These are phyloP conservation scores for Elsinoe perseae DNA, from an alignment of 2,329 filamentous ascomycete genomes.

Conservation along the genomic window DNA sequence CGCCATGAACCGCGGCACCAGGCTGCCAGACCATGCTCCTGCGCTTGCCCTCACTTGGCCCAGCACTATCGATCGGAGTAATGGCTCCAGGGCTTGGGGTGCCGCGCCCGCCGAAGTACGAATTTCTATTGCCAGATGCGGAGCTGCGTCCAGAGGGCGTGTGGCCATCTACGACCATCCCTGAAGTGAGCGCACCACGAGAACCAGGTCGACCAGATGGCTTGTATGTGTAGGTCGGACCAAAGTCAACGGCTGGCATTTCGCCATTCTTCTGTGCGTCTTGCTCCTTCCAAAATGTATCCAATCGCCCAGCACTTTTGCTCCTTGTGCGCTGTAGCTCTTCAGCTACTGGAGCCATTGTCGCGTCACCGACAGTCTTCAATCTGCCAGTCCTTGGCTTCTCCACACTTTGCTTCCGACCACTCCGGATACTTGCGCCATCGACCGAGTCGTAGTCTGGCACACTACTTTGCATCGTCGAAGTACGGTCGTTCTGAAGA, in stretches of 20 bases:
- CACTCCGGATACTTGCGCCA: constrained; percentile 60
- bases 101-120: constrained; percentile 28
- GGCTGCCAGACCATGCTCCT: constrained; percentile 76
- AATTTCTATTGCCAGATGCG: constrained; percentile 25
- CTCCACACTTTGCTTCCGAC: constrained; percentile 47
- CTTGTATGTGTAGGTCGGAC: constrained; percentile 66
- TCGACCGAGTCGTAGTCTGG: constrained; percentile 60
- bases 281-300: constrained; percentile 31
- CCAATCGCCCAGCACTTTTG: constrained; percentile 24
- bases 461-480: constrained; percentile 41
- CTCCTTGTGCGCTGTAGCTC: constrained; percentile 38
- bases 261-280: constrained; percentile 29
- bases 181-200: constrained; percentile 44
- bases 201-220: constrained; percentile 49
- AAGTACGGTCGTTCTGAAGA: constrained; percentile 22
- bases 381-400: constrained; percentile 70
- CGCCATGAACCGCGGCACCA: constrained; percentile 47
- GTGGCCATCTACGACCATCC: constrained; percentile 22
- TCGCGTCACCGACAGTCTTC: constrained; percentile 61
- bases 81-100: constrained; percentile 25
- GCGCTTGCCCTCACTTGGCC: constrained; percentile 42
- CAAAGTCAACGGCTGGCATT: constrained; percentile 75
- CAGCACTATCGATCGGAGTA: constrained; percentile 16
- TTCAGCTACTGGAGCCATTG: constrained; percentile 37
- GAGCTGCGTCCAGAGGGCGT: constrained; percentile 5